These are phyloP conservation scores for Starmerella roubikii DNA, from an alignment of 805 yeast genomes.

Conservation along the genomic window DNA sequence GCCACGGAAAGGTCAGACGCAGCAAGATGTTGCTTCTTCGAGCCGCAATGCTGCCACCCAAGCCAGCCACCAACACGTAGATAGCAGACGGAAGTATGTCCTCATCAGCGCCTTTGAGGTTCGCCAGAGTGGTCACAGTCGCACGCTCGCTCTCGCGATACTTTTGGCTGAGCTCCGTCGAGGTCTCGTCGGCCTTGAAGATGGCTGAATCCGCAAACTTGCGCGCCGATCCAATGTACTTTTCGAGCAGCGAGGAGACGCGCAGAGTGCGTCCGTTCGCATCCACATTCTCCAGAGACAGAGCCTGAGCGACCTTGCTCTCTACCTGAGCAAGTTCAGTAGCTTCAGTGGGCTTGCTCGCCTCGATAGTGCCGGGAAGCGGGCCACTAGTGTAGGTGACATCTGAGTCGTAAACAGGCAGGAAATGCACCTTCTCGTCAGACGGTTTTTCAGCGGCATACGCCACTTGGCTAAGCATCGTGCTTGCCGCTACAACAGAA, in stretches of 20 bases:
- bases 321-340: slow-evolving; percentile 12
- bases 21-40: slow-evolving; percentile 50
- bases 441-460: slow-evolving; percentile 3
- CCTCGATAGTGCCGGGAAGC: slow-evolving; percentile 22
- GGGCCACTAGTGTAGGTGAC: slow-evolving; percentile 11
- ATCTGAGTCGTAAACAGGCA: slow-evolving; percentile 24
- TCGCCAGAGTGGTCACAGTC: slow-evolving; percentile 48
- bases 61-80: slow-evolving; percentile 52
- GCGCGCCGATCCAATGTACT: slow-evolving; percentile 37
- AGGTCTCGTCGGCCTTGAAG: slow-evolving; percentile 27
- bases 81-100: slow-evolving; percentile 57
- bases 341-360: slow-evolving; percentile 13
- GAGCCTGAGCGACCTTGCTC: slow-evolving; percentile 12
- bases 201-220: slow-evolving; percentile 28
- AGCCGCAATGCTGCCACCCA: slow-evolving; percentile 60
- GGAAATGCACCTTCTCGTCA: slow-evolving; percentile 12
- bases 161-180: slow-evolving; percentile 36
- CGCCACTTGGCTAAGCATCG: slow-evolving; percentile 1
- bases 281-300: slow-evolving; percentile 21
- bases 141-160: slow-evolving; percentile 49
- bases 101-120: slow-evolving; percentile 51
- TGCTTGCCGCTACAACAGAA: slow-evolving; percentile 2
- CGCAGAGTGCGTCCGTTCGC: slow-evolving; percentile 47
- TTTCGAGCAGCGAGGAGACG: slow-evolving; percentile 38
- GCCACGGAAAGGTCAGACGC: slow-evolving; percentile 43